Conservation (phyloP, 2,329 filamentous ascomycete genomes). For the Trichoderma sp. region DNA sequence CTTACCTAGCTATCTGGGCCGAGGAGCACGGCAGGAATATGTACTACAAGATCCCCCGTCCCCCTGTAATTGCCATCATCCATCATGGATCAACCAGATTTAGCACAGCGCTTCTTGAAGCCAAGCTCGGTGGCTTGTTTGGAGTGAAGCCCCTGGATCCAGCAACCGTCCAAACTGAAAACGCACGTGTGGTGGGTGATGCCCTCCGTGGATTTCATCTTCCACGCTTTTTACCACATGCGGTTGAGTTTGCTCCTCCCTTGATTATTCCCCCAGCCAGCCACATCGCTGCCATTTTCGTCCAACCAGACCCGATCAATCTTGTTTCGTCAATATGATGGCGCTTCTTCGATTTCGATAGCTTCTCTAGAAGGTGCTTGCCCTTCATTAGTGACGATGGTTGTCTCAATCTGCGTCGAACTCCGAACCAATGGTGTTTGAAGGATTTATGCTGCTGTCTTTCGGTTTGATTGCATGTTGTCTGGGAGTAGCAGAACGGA, state of each 20-base stretch:
- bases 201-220: background rate
- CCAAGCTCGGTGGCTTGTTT: slow-evolving; percentile 24
- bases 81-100: too few relatives aligned
- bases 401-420: background rate
- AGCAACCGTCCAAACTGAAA: slow-evolving; percentile 11
- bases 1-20: background rate
- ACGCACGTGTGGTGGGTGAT: slow-evolving; percentile 28
- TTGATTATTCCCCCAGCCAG: background rate
- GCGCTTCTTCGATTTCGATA: background rate
- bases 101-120: slow-evolving; percentile 18
- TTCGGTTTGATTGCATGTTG: background rate
- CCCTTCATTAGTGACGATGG: background rate
- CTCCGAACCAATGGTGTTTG: background rate
- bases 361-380: background rate
- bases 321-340: slow-evolving; percentile 9
- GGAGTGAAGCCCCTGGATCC: slow-evolving; percentile 26
- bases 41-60: too few relatives aligned
- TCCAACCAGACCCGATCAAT: slow-evolving; percentile 4
- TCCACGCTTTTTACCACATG: too few relatives aligned
- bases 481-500: background rate
- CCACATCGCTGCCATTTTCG: background rate
- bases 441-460: background rate
- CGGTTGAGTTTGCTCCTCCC: too few relatives aligned
- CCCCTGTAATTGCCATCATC: too few relatives aligned
- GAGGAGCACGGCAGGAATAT: background rate